Percentiles rank a stretch among this genome's conserved stretches.
phyloP scores from a whole-genome alignment of 1,284 basidiomycete genomes.

The Caloboletus firmus region DNA sequence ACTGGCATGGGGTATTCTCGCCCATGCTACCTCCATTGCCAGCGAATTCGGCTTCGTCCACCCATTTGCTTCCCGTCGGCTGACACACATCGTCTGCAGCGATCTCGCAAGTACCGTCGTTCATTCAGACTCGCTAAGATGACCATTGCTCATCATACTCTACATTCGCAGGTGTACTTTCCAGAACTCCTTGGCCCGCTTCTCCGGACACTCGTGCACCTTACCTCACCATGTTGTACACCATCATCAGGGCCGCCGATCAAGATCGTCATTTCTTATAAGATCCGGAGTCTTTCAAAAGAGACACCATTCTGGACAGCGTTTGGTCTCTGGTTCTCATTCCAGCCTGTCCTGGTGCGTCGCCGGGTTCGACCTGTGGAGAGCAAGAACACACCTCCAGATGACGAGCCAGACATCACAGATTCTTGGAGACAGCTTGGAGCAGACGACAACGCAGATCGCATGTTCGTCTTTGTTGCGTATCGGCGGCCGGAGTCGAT shows the following conservation, averaged over 20 bases:
- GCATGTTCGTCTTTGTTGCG: conserved; percentile 61
- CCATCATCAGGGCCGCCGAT: conserved; percentile 10
- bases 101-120: conserved; percentile 56
- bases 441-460: conserved; percentile 39
- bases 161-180: conserved; percentile 62
- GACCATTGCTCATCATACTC: background rate
- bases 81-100: conserved; percentile 72
- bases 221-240: conserved; percentile 55
- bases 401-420: conserved; percentile 5
- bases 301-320: conserved; percentile 81
- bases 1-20: conserved; percentile 63
- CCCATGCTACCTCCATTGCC: conserved; percentile 43
- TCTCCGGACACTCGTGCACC: conserved; percentile 62
- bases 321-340: conserved; percentile 81
- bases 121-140: background rate
- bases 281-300: conserved; percentile 73
- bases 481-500: conserved; percentile 55
- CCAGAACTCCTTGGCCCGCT: conserved; percentile 70
- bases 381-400: background rate
- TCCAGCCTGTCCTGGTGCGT: conserved; percentile 55
- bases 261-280: conserved; percentile 66
- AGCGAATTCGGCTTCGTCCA: conserved; percentile 37
- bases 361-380: background rate
- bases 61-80: conserved; percentile 13
- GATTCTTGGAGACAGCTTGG: conserved; percentile 45